Evolutionary conservation across 2,329 filamentous ascomycete genomes (phyloP).

Genomic region (Biscogniauxia marginata): DNA sequence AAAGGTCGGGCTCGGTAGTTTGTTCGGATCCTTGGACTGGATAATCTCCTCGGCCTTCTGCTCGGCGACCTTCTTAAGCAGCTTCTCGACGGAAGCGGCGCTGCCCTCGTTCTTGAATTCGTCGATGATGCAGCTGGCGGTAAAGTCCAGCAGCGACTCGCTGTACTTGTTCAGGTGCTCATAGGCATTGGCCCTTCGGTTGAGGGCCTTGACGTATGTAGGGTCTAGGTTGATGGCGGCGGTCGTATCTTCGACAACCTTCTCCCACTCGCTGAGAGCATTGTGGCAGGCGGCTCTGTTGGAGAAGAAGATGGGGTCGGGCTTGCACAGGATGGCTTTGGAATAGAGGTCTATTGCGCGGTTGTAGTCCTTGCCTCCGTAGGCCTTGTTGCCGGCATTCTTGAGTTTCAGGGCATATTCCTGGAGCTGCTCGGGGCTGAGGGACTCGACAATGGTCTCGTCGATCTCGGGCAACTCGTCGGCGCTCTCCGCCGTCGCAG

Average conservation of each 20-base stretch:
- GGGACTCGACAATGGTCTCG: conserved; percentile 52
- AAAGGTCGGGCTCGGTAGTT: conserved; percentile 92
- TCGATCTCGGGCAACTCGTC: conserved; percentile 70
- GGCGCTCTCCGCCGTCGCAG: conserved; percentile 54
- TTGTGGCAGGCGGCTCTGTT: conserved; percentile 98
- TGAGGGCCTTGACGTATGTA: conserved; percentile 96
- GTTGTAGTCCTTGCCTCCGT: conserved; percentile 90
- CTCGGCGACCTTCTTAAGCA: conserved; percentile 96
- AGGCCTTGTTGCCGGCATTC: conserved; percentile 93
- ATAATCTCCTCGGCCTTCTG: conserved; percentile 90
- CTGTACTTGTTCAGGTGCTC: conserved; percentile 89
- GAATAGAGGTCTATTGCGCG: conserved; percentile 92
- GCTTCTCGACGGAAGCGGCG: conserved; percentile 83
- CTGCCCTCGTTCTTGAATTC: conserved; percentile 90
- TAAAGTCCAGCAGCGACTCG: conserved; percentile 95
- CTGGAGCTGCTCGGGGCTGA: conserved; percentile 69
- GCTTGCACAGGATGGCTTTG: conserved; percentile 94
- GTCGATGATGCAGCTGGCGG: conserved; percentile 98
- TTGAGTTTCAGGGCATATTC: conserved; percentile 90
- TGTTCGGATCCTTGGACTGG: conserved; percentile 75
- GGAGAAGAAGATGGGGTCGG: conserved; percentile 97
- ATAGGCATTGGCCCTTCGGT: conserved; percentile 94
- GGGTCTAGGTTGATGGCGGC: conserved; percentile 91
- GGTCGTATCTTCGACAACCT: conserved; percentile 95
- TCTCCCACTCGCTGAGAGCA: conserved; percentile 87